Evolutionary conservation across 140 eudicot species (phyloP).

Genomic region (Senecio squalidus): DNA sequence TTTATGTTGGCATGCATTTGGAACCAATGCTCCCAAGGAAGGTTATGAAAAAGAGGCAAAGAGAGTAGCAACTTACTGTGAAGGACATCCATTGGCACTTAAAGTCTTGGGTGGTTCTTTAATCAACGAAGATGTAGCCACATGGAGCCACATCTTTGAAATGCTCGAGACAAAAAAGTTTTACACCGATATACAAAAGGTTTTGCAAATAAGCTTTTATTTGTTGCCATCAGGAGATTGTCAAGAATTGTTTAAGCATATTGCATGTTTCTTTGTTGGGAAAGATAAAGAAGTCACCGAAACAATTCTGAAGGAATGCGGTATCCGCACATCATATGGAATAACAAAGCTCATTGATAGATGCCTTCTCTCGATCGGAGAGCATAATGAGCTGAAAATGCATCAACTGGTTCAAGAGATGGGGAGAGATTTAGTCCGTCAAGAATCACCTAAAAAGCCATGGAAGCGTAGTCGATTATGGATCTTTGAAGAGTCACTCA

Average conservation of each 20-base stretch:
- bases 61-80: too few relatives aligned
- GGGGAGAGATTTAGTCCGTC: constrained; percentile 9
- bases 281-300: not conserved
- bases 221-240: not conserved
- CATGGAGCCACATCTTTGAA: not conserved
- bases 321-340: not conserved
- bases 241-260: not conserved
- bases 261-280: constrained; percentile 1
- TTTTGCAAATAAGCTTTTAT: not conserved
- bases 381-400: not conserved
- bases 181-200: not conserved
- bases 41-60: too few relatives aligned
- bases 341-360: not conserved
- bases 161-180: not conserved
- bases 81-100: too few relatives aligned
- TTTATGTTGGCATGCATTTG: too few relatives aligned
- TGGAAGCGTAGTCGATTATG: constrained; percentile 10
- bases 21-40: too few relatives aligned
- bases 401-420: constrained; percentile 9
- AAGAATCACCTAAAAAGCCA: constrained; percentile 7
- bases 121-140: too few relatives aligned
- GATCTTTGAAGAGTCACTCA: not conserved
- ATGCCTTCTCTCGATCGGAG: not conserved
- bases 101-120: too few relatives aligned
- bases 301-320: not conserved